These are phyloP conservation scores for Starmerella stigmatis DNA, from an alignment of 805 yeast genomes.

Conservation along the genomic window DNA sequence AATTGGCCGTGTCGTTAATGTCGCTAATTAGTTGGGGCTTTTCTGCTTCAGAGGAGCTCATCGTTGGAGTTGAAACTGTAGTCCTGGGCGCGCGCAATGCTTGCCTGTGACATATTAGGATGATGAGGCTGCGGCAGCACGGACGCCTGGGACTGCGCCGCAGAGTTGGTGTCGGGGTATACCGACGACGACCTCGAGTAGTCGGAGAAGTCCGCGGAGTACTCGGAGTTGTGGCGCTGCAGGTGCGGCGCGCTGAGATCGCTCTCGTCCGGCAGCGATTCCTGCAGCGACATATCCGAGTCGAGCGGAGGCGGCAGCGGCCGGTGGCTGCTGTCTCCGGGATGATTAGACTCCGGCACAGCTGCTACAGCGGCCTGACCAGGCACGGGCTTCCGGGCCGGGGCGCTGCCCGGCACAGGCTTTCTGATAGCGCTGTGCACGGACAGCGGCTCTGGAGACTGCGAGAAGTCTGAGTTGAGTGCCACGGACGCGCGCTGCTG, in stretches of 20 bases:
- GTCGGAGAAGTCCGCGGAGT: slow-evolving; percentile 10
- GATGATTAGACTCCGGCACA: too few relatives aligned
- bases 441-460: neutral
- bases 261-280: neutral
- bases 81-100: slow-evolving; percentile 8
- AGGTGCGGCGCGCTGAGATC: slow-evolving; percentile 6
- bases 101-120: slow-evolving; percentile 12
- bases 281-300: neutral
- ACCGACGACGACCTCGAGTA: slow-evolving; percentile 15
- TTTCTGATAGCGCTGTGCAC: slow-evolving; percentile 1
- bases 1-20: neutral
- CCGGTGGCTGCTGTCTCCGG: neutral
- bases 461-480: slow-evolving; percentile 2
- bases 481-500: neutral
- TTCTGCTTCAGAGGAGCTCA: neutral
- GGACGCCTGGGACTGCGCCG: slow-evolving; percentile 16
- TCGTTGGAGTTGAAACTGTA: slow-evolving; percentile 1
- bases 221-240: slow-evolving; percentile 9
- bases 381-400: too few relatives aligned
- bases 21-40: too few relatives aligned
- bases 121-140: slow-evolving; percentile 1
- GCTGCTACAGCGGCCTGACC: too few relatives aligned
- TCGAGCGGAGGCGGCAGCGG: slow-evolving; percentile 2
- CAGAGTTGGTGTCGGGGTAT: slow-evolving; percentile 18
- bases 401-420: slow-evolving; percentile 4